Evolutionary conservation across 2,329 filamentous ascomycete species (phyloP), one percentile per base, ranked within the genome.

Genomic region (Pestalotiopsis sp.): DNA sequence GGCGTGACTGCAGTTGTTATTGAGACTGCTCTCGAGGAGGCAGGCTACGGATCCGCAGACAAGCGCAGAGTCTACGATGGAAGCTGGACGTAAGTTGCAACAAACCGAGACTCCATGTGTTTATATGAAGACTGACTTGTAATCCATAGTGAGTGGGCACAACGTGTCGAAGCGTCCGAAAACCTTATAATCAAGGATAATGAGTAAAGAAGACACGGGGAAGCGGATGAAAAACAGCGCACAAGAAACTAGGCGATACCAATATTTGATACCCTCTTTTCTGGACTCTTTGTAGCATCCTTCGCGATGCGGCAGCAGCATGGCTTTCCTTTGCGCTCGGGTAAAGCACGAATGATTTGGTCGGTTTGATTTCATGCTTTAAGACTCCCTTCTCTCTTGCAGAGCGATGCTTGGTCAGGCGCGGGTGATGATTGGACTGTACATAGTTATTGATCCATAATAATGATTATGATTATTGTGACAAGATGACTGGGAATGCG

Each of bases 1-100:
- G 96, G 96, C 41, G 95, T 99, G 65, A 98, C 95, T 12, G 96
- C 96, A 7, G 93, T 93, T 20, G 89, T 98, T 58, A 89, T 99
- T 57, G 96, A 99, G 78, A 92, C 94, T 49, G 96, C 94, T 2
- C 82, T 99, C 67, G 89, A 89, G 38, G 90, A 94, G 79, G 93
- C 95, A 25, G 91, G 90, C 1, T 95, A 90, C 77, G 93, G 92
- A 2, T 84, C 88, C 4, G 81, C 87, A 0, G 87, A 90, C 70
- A 88, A 88, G 67, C 89, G 93, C 73, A 91, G 88, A 77, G 86
- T 99, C 25, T 99, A 99, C 76, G 96, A 99, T 79, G 96, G 96
- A 62, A 97, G 95, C 80, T 99, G 96, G 96, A 98, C 96, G 88
- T 97, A 85, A 90, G 93, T 91, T 17, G 25, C 23, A 17, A 23